These are phyloP conservation scores for Claviceps sorghi DNA, from an alignment of 2,329 filamentous ascomycete species.

Conservation along the genomic window DNA sequence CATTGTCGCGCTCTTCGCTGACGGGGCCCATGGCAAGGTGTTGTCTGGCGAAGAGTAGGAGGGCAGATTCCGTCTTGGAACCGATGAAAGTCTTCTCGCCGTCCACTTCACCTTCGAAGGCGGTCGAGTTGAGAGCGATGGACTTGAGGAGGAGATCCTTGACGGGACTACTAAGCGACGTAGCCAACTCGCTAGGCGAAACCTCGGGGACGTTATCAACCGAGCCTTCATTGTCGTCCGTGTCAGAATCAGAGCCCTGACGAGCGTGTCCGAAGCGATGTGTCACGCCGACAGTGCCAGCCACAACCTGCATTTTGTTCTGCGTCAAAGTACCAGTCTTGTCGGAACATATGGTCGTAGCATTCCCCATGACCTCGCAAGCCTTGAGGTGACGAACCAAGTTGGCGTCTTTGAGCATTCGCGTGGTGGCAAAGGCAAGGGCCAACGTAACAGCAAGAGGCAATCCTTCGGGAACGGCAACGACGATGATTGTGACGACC, in stretches of 20 bases:
- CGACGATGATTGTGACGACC: slow-evolving; percentile 65
- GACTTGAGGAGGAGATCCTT: slow-evolving; percentile 44
- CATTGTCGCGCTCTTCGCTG: slow-evolving; percentile 46
- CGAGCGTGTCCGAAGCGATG: slow-evolving; percentile 37
- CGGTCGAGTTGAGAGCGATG: slow-evolving; percentile 54
- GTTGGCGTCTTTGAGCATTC: slow-evolving; percentile 67
- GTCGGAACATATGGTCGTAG: slow-evolving; percentile 55
- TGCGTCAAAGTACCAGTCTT: slow-evolving; percentile 55
- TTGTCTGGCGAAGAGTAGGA: slow-evolving; percentile 54
- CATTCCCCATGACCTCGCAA: slow-evolving; percentile 71
- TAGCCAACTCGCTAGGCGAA: slow-evolving; percentile 30
- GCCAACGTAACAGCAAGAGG: slow-evolving; percentile 66
- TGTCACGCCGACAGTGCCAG: slow-evolving; percentile 41
- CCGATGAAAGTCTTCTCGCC: slow-evolving; percentile 54
- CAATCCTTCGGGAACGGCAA: slow-evolving; percentile 64
- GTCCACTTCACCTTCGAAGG: slow-evolving; percentile 61
- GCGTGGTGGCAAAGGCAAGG: slow-evolving; percentile 60
- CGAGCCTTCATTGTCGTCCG: slow-evolving; percentile 12
- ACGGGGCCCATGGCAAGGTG: slow-evolving; percentile 54
- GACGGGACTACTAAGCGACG: slow-evolving; percentile 29
- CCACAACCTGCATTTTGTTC: slow-evolving; percentile 55
- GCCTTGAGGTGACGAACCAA: slow-evolving; percentile 62
- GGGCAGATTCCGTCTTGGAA: slow-evolving; percentile 63
- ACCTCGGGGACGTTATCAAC: slow-evolving; percentile 22
- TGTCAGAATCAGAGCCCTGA: slow-evolving; percentile 12